Evolutionary conservation across 345 rosid genomes (phyloP).

Genomic region (Citrus cavaleriei): DNA sequence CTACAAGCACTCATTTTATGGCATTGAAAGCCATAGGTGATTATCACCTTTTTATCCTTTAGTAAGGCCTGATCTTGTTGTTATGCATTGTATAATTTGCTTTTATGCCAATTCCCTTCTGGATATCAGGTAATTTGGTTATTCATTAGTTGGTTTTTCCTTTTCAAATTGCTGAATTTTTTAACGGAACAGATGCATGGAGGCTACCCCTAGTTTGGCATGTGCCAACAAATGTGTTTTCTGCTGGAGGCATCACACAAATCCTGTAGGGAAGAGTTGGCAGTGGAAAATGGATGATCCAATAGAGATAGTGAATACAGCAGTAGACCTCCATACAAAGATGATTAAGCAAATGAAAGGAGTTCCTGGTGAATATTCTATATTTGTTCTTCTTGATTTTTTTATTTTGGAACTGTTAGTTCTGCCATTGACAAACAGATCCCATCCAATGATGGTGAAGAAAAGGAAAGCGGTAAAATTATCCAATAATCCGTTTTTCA

Average conservation of each 20-base stretch:
- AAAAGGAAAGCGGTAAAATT: not conserved
- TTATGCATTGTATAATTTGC: not conserved
- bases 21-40: constrained; percentile 99
- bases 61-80: not conserved
- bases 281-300: constrained; percentile 99
- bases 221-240: constrained; percentile 99
- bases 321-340: constrained; percentile 78
- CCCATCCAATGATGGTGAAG: not conserved
- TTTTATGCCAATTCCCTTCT: too few relatives aligned
- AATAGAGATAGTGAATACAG: constrained; percentile 71
- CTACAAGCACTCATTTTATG: constrained; percentile 98
- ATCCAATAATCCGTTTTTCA: not conserved
- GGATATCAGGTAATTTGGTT: not conserved
- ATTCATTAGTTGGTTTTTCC: not conserved
- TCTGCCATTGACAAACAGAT: not conserved
- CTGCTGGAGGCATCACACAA: constrained; percentile 99
- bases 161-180: not conserved
- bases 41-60: constrained; percentile 4
- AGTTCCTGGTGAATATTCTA: constrained; percentile 73
- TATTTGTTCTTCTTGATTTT: not conserved
- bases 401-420: not conserved
- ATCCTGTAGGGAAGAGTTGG: constrained; percentile 99
- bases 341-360: constrained; percentile 99
- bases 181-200: constrained; percentile 74
- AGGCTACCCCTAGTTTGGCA: constrained; percentile 96